Conservation (phyloP, 768 basidiomycete species). For the Pulveroboletus sp. region DNA sequence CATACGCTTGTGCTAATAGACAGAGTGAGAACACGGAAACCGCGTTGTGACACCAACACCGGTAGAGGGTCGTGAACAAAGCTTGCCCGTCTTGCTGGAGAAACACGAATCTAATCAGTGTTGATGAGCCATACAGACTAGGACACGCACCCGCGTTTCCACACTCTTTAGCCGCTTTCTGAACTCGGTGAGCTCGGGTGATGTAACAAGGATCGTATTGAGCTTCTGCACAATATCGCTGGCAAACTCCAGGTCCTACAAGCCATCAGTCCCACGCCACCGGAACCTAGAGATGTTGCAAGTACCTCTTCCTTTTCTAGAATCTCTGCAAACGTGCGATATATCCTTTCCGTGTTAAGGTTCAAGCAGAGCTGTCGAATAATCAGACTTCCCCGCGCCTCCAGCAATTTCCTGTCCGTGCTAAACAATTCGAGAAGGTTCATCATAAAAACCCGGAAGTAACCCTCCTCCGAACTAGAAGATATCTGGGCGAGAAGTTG, state of each 20-base stretch:
- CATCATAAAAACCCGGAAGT: slow-evolving; percentile 94
- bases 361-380: slow-evolving; percentile 93
- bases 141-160: slow-evolving; percentile 74
- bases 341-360: slow-evolving; percentile 93
- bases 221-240: slow-evolving; percentile 97
- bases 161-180: slow-evolving; percentile 88
- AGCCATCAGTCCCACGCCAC: not conserved
- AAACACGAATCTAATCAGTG: not conserved
- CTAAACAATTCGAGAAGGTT: slow-evolving; percentile 93
- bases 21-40: slow-evolving; percentile 96
- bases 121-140: not conserved
- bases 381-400: slow-evolving; percentile 91
- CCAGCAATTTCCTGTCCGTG: slow-evolving; percentile 86
- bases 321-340: slow-evolving; percentile 94
- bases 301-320: slow-evolving; percentile 95
- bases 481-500: slow-evolving; percentile 97
- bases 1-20: slow-evolving; percentile 95
- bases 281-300: not conserved
- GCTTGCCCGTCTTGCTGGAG: slow-evolving; percentile 91
- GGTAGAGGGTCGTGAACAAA: slow-evolving; percentile 88
- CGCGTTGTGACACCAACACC: slow-evolving; percentile 98
- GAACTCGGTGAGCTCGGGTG: slow-evolving; percentile 94
- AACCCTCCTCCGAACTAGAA: slow-evolving; percentile 90
- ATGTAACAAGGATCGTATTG: slow-evolving; percentile 94
- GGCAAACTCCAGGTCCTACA: slow-evolving; percentile 93